Evolutionary conservation across 148 eudicot genomes (phyloP).

Genomic region (Silene latifolia): DNA sequence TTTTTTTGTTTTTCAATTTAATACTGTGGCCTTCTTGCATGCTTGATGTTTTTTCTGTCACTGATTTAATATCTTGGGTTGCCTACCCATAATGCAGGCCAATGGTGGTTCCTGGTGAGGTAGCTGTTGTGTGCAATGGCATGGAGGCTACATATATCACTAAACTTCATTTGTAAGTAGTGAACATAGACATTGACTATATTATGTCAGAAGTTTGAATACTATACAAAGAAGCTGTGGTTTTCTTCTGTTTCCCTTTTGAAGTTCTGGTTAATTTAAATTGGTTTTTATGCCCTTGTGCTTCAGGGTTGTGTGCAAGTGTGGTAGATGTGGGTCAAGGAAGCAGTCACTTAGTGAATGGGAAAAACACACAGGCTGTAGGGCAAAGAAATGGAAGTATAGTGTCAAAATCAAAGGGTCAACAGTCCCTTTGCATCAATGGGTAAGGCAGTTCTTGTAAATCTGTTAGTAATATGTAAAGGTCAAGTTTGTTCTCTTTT

Average conservation of each 20-base stretch:
- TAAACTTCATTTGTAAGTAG: conserved; percentile 71
- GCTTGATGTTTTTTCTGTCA: not conserved
- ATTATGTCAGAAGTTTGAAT: not conserved
- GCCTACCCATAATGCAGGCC: conserved; percentile 27
- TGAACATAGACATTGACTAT: not conserved
- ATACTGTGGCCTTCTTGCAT: not conserved
- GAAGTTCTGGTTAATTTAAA: not conserved
- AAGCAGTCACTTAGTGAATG: conserved; percentile 71
- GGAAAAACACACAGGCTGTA: conserved; percentile 93
- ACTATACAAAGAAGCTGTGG: not conserved
- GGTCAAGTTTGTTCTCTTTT: not conserved
- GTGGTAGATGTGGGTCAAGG: conserved; percentile 69
- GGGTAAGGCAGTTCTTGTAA: conserved; percentile 41
- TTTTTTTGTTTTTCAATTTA: not conserved
- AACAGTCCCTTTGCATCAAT: conserved; percentile 62
- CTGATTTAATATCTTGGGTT: conserved; percentile 3
- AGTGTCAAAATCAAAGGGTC: conserved; percentile 80
- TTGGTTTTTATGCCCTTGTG: conserved; percentile 10
- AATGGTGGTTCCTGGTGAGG: conserved; percentile 40
- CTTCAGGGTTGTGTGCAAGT: conserved; percentile 76
- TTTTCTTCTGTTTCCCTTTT: not conserved
- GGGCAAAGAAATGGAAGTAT: conserved; percentile 89
- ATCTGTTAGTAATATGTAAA: not conserved
- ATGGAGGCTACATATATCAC: conserved; percentile 69
- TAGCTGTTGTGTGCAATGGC: conserved; percentile 77